Conservation (phyloP, 1,284 basidiomycete species). For the Gomphus bonarii region DNA sequence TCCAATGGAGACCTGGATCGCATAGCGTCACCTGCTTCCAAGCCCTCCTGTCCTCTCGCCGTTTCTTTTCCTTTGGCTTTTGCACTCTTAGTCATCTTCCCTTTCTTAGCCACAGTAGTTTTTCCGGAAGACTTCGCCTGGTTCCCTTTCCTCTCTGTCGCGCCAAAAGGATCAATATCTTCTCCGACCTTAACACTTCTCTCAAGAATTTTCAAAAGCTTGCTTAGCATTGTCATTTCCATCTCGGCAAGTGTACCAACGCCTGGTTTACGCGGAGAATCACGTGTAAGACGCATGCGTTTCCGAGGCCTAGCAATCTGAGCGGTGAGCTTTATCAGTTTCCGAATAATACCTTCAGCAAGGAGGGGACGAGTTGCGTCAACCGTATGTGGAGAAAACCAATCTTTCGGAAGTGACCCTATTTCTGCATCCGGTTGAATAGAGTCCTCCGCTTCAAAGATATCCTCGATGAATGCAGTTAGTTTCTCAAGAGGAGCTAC, state of each 20-base stretch:
- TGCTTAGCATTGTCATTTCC: constrained; percentile 46
- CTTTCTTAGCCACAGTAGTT: constrained; percentile 28
- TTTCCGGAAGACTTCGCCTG: constrained; percentile 20
- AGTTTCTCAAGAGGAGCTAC: constrained; percentile 69
- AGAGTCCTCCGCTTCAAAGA: constrained; percentile 82
- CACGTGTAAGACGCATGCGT: constrained; percentile 34
- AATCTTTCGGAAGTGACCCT: constrained; percentile 47
- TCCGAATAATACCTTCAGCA: constrained; percentile 48
- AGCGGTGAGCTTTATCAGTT: constrained; percentile 56
- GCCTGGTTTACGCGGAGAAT: constrained; percentile 29
- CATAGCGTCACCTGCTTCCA: constrained; percentile 19
- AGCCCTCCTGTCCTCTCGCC: constrained; percentile 24
- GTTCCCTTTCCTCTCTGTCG: constrained; percentile 19
- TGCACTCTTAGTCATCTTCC: constrained; percentile 26
- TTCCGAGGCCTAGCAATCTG: constrained; percentile 57
- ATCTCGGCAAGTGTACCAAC: constrained; percentile 54
- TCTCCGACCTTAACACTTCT: constrained; percentile 66
- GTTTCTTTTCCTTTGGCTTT: constrained; percentile 23
- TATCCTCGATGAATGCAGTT: constrained; percentile 62
- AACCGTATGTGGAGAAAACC: constrained; percentile 53
- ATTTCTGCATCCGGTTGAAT: constrained; percentile 55
- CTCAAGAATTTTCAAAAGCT: constrained; percentile 68
- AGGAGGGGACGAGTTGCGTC: constrained; percentile 53
- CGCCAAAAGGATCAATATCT: constrained; percentile 57
- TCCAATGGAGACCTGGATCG: constrained; percentile 11